phyloP scores from a whole-genome alignment of 805 yeast genomes.

The Teunomyces aglyptinius region DNA sequence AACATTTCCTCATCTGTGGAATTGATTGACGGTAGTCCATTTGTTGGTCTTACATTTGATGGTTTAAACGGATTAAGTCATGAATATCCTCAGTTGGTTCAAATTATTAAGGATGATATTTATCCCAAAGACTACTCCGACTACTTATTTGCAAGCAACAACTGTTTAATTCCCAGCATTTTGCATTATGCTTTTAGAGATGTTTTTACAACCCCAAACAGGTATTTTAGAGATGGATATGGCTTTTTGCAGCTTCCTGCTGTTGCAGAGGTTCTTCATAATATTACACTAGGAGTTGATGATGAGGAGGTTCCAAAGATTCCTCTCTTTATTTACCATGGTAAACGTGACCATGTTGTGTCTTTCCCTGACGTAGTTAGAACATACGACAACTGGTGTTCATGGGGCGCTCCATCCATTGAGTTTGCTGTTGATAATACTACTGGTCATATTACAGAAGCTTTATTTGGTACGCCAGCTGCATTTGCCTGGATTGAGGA shows the following conservation, averaged over 20 bases:
- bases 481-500: conserved; percentile 19
- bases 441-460: conserved; percentile 18
- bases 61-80: conserved; percentile 30
- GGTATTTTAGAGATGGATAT: neutral
- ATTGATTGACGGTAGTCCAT: conserved; percentile 21
- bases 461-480: conserved; percentile 11
- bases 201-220: neutral
- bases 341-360: conserved; percentile 10
- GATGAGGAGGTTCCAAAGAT: conserved; percentile 5
- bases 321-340: conserved; percentile 12
- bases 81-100: conserved; percentile 27
- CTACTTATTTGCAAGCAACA: neutral
- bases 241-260: neutral
- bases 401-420: conserved; percentile 7
- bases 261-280: neutral
- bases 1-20: conserved; percentile 26
- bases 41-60: conserved; percentile 27
- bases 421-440: conserved; percentile 6
- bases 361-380: conserved; percentile 7
- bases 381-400: conserved; percentile 11
- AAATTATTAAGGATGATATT: conserved; percentile 5
- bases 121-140: conserved; percentile 1
- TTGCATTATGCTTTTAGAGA: neutral
- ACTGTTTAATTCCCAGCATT: neutral
- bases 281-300: neutral